Conservation (phyloP, 352 stramenopile species). For the Phytophthora colocasiae region DNA sequence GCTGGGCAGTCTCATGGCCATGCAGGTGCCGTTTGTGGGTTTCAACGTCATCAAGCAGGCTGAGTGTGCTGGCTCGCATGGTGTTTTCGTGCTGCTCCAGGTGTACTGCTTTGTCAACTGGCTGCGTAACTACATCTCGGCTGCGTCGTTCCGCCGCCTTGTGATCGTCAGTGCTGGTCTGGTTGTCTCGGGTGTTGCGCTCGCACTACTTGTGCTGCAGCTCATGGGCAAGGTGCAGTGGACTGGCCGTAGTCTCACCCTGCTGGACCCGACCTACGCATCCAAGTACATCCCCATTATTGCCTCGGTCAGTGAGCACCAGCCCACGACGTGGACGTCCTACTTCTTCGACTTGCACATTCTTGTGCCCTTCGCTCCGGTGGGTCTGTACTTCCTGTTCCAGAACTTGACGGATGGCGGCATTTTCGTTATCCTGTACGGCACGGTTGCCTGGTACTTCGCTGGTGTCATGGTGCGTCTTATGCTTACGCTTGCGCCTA, state of each 20-base stretch:
- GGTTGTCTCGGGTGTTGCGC: slow-evolving; percentile 63
- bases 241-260: slow-evolving; percentile 90
- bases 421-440: slow-evolving; percentile 95
- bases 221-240: slow-evolving; percentile 89
- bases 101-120: slow-evolving; percentile 82
- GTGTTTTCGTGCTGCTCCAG: slow-evolving; percentile 96
- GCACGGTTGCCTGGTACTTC: slow-evolving; percentile 94
- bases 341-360: slow-evolving; percentile 96
- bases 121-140: slow-evolving; percentile 78
- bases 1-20: slow-evolving; percentile 96
- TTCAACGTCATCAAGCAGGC: slow-evolving; percentile 95
- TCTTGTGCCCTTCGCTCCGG: slow-evolving; percentile 90
- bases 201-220: slow-evolving; percentile 78
- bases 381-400: slow-evolving; percentile 93
- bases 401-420: slow-evolving; percentile 87
- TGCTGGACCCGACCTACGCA: slow-evolving; percentile 93
- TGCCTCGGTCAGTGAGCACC: slow-evolving; percentile 93
- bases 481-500: slow-evolving; percentile 93
- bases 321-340: slow-evolving; percentile 94
- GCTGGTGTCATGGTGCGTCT: slow-evolving; percentile 93
- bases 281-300: slow-evolving; percentile 97
- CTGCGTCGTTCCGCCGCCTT: slow-evolving; percentile 76
- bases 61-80: slow-evolving; percentile 82
- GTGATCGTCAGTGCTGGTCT: slow-evolving; percentile 67
- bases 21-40: slow-evolving; percentile 98